A percentile compares a stretch with the other conserved stretches of the same genome.
These are phyloP conservation scores for Blastocystis sp. DNA, from an alignment of 352 stramenopile genomes.

Conservation along the genomic window DNA sequence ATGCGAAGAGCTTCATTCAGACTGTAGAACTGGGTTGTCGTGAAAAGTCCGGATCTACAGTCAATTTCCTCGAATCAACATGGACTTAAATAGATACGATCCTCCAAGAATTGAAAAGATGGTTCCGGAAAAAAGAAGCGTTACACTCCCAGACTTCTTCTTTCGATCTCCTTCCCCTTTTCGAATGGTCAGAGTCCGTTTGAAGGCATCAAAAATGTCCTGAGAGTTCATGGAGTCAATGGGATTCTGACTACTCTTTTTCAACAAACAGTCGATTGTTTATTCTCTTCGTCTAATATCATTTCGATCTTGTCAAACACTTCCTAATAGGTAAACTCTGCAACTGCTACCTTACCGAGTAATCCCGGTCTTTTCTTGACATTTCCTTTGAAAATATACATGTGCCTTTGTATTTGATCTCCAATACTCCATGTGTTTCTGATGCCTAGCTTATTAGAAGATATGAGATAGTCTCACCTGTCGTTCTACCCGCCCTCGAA, in stretches of 20 bases:
- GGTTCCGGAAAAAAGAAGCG: constrained; percentile 45
- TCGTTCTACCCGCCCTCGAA: too few species aligned
- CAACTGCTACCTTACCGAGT: too few species aligned
- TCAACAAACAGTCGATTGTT: neutral
- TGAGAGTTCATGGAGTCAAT: neutral
- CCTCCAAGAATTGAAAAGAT: constrained; percentile 15
- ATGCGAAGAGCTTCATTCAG: constrained; percentile 2
- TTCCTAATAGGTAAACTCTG: too few species aligned
- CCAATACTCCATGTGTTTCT: too few species aligned
- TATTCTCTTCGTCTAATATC: too few species aligned
- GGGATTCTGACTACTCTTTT: neutral
- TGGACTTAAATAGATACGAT: constrained; percentile 12
- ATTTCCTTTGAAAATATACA: too few species aligned
- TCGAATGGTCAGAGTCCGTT: neutral
- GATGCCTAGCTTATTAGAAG: too few species aligned
- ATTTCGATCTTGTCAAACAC: too few species aligned
- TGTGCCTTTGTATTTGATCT: too few species aligned
- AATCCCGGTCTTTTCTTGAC: too few species aligned
- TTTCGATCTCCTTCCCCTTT: neutral
- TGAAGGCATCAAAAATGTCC: neutral
- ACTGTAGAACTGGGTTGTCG: neutral
- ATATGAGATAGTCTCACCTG: too few species aligned
- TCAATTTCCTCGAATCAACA: neutral
- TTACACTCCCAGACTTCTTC: neutral
- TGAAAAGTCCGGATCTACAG: constrained; percentile 23